A percentile compares a stretch with the other conserved stretches of the same genome.
phyloP scores from a whole-genome alignment of 2,329 filamentous ascomycete genomes.

The Verticillium isaacii region DNA sequence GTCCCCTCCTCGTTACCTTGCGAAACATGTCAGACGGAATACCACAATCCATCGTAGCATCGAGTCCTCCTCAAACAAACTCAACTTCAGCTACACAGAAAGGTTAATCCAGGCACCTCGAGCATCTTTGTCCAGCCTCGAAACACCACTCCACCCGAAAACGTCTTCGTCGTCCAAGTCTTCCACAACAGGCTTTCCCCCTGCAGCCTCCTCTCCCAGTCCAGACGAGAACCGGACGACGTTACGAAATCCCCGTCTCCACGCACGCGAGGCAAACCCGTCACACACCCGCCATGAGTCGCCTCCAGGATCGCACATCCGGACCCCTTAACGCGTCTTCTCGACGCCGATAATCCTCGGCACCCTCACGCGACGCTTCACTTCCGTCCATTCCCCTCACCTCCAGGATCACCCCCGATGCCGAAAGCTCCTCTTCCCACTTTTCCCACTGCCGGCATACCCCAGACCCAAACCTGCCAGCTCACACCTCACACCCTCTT shows the following conservation, averaged over 20 bases:
- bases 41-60: background rate
- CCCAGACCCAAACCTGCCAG: background rate
- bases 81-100: background rate
- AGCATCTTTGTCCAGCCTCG: background rate
- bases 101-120: background rate
- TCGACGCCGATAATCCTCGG: background rate
- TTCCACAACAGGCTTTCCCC: background rate
- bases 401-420: background rate
- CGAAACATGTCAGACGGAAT: background rate
- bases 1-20: background rate
- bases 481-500: background rate
- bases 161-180: background rate
- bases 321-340: background rate
- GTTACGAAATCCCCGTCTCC: background rate
- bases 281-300: background rate
- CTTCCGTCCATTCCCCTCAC: background rate
- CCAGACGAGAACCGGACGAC: background rate
- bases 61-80: background rate
- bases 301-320: background rate
- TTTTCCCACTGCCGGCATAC: background rate
- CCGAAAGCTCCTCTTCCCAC: background rate
- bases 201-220: background rate
- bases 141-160: background rate
- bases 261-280: background rate
- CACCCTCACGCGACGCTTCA: background rate